These are phyloP conservation scores for Calcarisporium arbuscula DNA, from an alignment of 2,329 filamentous ascomycete species.

Conservation along the genomic window DNA sequence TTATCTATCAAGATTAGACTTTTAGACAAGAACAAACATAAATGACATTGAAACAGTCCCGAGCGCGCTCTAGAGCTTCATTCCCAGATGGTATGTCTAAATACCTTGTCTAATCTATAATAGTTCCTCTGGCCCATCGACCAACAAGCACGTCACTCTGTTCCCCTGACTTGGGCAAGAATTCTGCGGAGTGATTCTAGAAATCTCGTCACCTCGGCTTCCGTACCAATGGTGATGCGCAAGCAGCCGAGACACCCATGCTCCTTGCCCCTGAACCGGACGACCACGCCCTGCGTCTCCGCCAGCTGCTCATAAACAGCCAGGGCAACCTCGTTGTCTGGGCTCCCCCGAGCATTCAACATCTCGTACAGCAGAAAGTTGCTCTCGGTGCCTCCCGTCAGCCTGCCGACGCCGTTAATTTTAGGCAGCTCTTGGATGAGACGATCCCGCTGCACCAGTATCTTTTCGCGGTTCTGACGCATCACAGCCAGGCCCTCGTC, in stretches of 20 bases:
- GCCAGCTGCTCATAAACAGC: slow-evolving; percentile 80
- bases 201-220: slow-evolving; percentile 76
- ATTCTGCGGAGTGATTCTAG: slow-evolving; percentile 57
- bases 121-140: too few relatives aligned
- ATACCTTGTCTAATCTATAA: too few relatives aligned
- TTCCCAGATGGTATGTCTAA: too few relatives aligned
- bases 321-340: slow-evolving; percentile 73
- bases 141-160: too few relatives aligned
- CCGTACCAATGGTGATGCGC: slow-evolving; percentile 87
- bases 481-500: slow-evolving; percentile 65
- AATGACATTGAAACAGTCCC: too few relatives aligned
- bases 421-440: slow-evolving; percentile 66
- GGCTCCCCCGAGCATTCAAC: slow-evolving; percentile 62
- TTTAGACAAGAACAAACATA: too few relatives aligned
- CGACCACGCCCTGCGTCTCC: slow-evolving; percentile 81
- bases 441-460: slow-evolving; percentile 71
- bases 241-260: slow-evolving; percentile 82
- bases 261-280: slow-evolving; percentile 90
- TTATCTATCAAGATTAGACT: too few relatives aligned
- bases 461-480: slow-evolving; percentile 60
- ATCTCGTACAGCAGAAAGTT: slow-evolving; percentile 94
- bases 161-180: slow-evolving; percentile 37
- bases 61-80: too few relatives aligned
- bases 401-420: slow-evolving; percentile 71
- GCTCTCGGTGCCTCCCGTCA: slow-evolving; percentile 71